Evolutionary conservation across 768 basidiomycete species (phyloP).

Genomic region (Podaxis carcinomalis): DNA sequence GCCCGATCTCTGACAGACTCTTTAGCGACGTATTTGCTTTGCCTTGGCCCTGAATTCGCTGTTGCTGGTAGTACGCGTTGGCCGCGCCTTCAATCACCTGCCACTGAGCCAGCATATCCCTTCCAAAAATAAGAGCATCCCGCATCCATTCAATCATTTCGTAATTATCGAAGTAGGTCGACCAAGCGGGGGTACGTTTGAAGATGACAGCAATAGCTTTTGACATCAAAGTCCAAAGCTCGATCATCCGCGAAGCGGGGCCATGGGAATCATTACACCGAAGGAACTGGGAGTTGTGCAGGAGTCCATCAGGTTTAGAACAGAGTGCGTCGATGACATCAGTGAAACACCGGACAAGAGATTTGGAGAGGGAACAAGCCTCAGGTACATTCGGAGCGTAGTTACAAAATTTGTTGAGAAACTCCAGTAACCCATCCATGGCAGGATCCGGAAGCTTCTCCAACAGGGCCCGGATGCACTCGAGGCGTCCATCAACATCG

Average conservation of each 20-base stretch:
- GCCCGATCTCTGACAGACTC: conserved; percentile 52
- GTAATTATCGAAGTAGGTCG: conserved; percentile 69
- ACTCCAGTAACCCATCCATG: conserved; percentile 67
- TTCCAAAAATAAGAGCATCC: conserved; percentile 90
- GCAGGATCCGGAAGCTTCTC: conserved; percentile 60
- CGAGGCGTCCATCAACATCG: conserved; percentile 83
- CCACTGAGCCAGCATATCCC: conserved; percentile 81
- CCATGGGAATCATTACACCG: conserved; percentile 37
- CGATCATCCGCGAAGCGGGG: conserved; percentile 51
- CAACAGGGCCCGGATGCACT: conserved; percentile 81
- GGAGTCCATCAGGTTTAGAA: conserved; percentile 62
- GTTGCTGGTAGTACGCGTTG: conserved; percentile 21
- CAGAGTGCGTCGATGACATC: conserved; percentile 91
- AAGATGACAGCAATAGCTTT: conserved; percentile 80
- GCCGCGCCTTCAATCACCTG: conserved; percentile 73
- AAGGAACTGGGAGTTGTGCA: conserved; percentile 54
- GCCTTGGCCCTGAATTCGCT: conserved; percentile 17
- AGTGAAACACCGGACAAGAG: conserved; percentile 87
- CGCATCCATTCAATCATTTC: conserved; percentile 98
- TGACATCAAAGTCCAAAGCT: conserved; percentile 82
- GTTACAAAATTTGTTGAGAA: conserved; percentile 59
- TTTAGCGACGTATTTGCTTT: conserved; percentile 28
- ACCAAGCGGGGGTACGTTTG: conserved; percentile 79
- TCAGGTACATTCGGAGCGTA: conserved; percentile 69
- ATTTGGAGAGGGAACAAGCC: conserved; percentile 84